Conservation (phyloP, 1,284 basidiomycete genomes). For the Pholiota adiposa region DNA sequence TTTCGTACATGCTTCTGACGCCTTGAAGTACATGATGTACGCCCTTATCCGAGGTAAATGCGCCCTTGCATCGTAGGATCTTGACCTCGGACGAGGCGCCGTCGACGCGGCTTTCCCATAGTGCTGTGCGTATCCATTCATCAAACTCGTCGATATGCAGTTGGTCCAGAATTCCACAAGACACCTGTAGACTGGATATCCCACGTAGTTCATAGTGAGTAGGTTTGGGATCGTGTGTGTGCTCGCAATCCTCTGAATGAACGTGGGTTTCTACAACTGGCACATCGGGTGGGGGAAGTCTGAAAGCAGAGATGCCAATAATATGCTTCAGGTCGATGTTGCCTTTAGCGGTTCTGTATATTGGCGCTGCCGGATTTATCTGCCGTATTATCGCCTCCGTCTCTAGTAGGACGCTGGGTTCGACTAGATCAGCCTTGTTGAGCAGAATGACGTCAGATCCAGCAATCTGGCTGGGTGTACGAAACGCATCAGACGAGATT, state of each 20-base stretch:
- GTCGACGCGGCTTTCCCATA: slow-evolving; percentile 74
- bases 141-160: slow-evolving; percentile 59
- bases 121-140: slow-evolving; percentile 74
- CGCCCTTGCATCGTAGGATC: slow-evolving; percentile 85
- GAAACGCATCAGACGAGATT: not conserved
- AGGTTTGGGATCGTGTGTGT: slow-evolving; percentile 38
- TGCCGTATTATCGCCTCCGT: slow-evolving; percentile 66
- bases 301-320: slow-evolving; percentile 81
- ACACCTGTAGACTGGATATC: slow-evolving; percentile 75
- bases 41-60: slow-evolving; percentile 60
- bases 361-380: slow-evolving; percentile 78
- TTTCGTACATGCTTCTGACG: slow-evolving; percentile 85
- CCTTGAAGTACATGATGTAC: slow-evolving; percentile 81
- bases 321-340: slow-evolving; percentile 74
- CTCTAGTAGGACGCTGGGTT: slow-evolving; percentile 39
- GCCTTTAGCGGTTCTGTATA: slow-evolving; percentile 72
- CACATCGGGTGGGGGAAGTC: slow-evolving; percentile 29
- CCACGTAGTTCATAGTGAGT: slow-evolving; percentile 69
- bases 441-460: slow-evolving; percentile 87
- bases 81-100: slow-evolving; percentile 23
- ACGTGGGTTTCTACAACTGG: slow-evolving; percentile 20
- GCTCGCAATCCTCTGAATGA: slow-evolving; percentile 36
- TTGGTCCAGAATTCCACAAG: slow-evolving; percentile 58
- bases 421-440: slow-evolving; percentile 85
- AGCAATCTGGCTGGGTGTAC: slow-evolving; percentile 76